A percentile compares a stretch with the other conserved stretches of the same genome.
Evolutionary conservation across 1,284 basidiomycete genomes (phyloP).

Genomic region (Papiliotrema fonsecae): DNA sequence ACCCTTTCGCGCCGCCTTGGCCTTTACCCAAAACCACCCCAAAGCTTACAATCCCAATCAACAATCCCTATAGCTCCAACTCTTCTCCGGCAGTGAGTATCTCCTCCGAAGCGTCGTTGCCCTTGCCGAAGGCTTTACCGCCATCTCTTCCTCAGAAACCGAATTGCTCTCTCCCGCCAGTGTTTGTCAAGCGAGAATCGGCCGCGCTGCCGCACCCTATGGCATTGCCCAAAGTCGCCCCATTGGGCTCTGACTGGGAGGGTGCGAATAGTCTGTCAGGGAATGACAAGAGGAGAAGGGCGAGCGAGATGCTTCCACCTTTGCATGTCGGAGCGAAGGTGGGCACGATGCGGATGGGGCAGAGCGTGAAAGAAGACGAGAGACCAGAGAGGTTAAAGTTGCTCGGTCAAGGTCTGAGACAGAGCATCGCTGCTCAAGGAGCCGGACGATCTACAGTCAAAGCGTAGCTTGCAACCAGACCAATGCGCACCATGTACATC

Average conservation of each 20-base stretch:
- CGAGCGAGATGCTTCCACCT: conserved; percentile 11
- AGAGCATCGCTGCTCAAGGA: conserved; percentile 12
- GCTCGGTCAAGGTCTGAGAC: conserved; percentile 22
- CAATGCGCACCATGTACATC: no score
- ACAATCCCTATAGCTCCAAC: neutral
- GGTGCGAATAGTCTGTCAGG: conserved; percentile 22
- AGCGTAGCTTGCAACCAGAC: no score
- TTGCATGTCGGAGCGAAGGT: neutral
- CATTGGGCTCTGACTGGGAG: conserved; percentile 27
- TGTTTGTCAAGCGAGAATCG: conserved; percentile 32
- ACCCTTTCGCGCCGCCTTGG: conserved; percentile 26
- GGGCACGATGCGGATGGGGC: conserved; percentile 1
- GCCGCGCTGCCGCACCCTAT: conserved; percentile 33
- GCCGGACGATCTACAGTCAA: no score
- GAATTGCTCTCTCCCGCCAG: conserved; percentile 19
- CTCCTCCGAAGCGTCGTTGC: conserved; percentile 5
- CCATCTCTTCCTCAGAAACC: conserved; percentile 23
- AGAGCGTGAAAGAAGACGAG: conserved; percentile 1
- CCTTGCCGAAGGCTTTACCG: conserved; percentile 15
- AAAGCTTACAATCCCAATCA: neutral
- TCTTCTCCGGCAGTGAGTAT: neutral
- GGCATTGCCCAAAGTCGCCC: conserved; percentile 27
- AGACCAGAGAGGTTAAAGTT: conserved; percentile 23
- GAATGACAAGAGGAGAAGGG: conserved; percentile 29
- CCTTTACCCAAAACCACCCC: conserved; percentile 15